These are phyloP conservation scores for Schizochytrium sp. DNA, from an alignment of 108 stramenopile genomes.

Conservation along the genomic window DNA sequence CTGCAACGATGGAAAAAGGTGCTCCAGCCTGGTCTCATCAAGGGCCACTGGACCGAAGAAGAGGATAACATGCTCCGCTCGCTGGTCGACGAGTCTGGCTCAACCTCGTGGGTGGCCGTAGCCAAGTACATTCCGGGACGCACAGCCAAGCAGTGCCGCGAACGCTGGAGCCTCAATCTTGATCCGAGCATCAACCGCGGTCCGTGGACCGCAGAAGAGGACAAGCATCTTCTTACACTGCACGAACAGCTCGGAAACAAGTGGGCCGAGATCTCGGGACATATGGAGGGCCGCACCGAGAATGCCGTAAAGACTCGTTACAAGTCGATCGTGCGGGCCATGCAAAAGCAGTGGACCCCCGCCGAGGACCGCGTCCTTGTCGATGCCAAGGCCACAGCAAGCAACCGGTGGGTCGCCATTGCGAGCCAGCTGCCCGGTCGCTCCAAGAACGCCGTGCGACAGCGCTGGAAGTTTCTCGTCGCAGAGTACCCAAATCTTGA, in stretches of 20 bases:
- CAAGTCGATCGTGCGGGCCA: not conserved
- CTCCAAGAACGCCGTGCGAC: not conserved
- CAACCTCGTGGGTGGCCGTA: constrained; percentile 4
- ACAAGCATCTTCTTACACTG: constrained; percentile 26
- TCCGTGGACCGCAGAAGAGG: constrained; percentile 55
- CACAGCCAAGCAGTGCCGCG: constrained; percentile 39
- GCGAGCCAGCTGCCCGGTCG: not conserved
- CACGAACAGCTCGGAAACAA: constrained; percentile 35
- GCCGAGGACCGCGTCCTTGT: not conserved
- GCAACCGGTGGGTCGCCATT: not conserved
- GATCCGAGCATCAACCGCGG: constrained; percentile 60
- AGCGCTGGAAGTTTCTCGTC: constrained; percentile 14
- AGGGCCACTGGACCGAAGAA: not conserved
- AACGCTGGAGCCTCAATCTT: constrained; percentile 62
- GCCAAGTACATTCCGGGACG: constrained; percentile 31
- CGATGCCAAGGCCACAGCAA: not conserved
- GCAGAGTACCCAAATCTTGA: not conserved
- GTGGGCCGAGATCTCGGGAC: constrained; percentile 48
- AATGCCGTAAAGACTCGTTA: constrained; percentile 44
- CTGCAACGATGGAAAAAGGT: constrained; percentile 29
- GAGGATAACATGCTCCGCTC: not conserved
- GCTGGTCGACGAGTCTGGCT: not conserved
- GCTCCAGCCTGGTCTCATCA: constrained; percentile 20
- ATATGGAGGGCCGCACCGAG: constrained; percentile 41
- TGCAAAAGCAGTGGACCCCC: not conserved